Evolutionary conservation across 805 yeast genomes (phyloP).

Genomic region (Millerozyma acaciae): DNA sequence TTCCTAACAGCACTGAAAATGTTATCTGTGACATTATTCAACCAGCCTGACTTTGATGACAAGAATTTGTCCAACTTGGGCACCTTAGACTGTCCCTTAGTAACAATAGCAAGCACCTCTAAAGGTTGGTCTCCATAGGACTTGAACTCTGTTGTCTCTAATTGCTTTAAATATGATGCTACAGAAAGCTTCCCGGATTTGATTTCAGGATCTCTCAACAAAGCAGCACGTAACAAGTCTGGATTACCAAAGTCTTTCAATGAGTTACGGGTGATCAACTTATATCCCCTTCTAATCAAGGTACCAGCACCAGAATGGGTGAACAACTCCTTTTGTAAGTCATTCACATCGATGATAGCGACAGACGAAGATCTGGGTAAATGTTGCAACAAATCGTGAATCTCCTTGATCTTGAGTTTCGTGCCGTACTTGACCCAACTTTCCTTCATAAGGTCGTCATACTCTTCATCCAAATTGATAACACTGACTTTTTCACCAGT

Average conservation of each 20-base stretch:
- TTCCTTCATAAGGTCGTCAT: slow-evolving; percentile 83
- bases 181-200: slow-evolving; percentile 67
- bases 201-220: slow-evolving; percentile 74
- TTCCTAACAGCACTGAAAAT: slow-evolving; percentile 77
- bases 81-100: slow-evolving; percentile 39
- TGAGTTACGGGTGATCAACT: slow-evolving; percentile 67
- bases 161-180: slow-evolving; percentile 73
- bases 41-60: slow-evolving; percentile 91
- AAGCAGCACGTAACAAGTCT: slow-evolving; percentile 73
- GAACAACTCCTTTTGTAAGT: slow-evolving; percentile 93
- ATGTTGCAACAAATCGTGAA: slow-evolving; percentile 87
- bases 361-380: slow-evolving; percentile 97
- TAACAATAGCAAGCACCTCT: slow-evolving; percentile 88
- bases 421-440: slow-evolving; percentile 99
- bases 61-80: slow-evolving; percentile 81
- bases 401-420: slow-evolving; percentile 92
- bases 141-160: slow-evolving; percentile 60
- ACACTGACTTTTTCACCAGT: slow-evolving; percentile 86
- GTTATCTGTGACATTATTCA: slow-evolving; percentile 94
- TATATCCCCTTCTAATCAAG: slow-evolving; percentile 94
- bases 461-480: slow-evolving; percentile 95
- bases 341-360: slow-evolving; percentile 93
- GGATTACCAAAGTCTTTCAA: slow-evolving; percentile 66
- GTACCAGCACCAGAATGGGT: slow-evolving; percentile 99
- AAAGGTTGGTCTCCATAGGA: slow-evolving; percentile 94